A percentile compares a stretch with the other conserved stretches of the same genome.
Conservation (phyloP, 2,329 filamentous ascomycete genomes). For the Xylariaceae sp. region DNA sequence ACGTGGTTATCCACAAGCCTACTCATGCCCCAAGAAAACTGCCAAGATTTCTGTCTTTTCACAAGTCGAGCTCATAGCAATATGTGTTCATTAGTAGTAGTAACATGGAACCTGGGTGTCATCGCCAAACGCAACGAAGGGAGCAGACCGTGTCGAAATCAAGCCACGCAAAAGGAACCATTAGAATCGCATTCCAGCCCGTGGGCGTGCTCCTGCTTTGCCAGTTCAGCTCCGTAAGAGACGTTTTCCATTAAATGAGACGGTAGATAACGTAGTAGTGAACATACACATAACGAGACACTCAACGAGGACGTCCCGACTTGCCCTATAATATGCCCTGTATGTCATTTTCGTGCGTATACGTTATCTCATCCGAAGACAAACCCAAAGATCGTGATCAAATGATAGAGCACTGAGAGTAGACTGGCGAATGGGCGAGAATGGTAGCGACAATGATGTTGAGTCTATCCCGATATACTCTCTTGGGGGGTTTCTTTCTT, state of each 20-base stretch:
- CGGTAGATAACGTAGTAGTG: background rate
- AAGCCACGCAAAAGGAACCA: background rate
- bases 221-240: constrained; percentile 2
- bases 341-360: constrained; percentile 7
- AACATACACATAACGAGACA: background rate
- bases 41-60: constrained; percentile 1
- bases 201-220: constrained; percentile 4
- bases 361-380: background rate
- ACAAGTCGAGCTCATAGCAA: background rate
- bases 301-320: background rate
- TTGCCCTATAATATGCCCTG: background rate
- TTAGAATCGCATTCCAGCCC: background rate
- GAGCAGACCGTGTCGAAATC: background rate
- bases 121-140: too few relatives aligned
- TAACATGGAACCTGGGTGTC: too few relatives aligned
- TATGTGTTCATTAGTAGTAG: too few relatives aligned
- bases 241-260: background rate
- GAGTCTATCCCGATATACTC: background rate
- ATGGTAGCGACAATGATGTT: background rate
- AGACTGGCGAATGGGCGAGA: background rate
- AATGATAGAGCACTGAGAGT: background rate
- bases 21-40: background rate
- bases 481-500: background rate
- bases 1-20: background rate
- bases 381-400: background rate